phyloP scores from a whole-genome alignment of 1,139 yeast genomes.

The Saccharomyces hybrid region DNA sequence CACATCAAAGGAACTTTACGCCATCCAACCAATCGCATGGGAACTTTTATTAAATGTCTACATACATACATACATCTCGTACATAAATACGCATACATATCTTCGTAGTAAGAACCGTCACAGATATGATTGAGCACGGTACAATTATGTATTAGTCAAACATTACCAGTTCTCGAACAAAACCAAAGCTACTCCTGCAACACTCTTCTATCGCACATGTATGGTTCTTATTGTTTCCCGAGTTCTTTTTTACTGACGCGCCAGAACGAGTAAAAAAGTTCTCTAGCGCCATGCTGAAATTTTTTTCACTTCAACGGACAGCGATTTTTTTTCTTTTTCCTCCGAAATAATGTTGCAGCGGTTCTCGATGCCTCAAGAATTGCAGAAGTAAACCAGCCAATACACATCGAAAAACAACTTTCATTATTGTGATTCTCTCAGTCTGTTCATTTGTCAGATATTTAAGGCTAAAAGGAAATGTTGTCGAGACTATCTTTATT shows the following conservation, averaged over 20 bases:
- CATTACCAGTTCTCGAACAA: not conserved
- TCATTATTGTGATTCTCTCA: not conserved
- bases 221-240: not conserved
- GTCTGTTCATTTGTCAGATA: not conserved
- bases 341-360: not conserved
- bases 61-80: not conserved
- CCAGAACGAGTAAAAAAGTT: not conserved
- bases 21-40: not conserved
- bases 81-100: not conserved
- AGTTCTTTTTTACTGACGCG: not conserved
- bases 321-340: not conserved
- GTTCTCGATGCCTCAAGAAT: not conserved
- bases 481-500: conserved; percentile 6
- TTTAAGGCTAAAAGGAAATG: not conserved
- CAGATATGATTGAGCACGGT: not conserved
- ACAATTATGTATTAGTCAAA: not conserved
- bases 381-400: not conserved
- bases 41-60: not conserved
- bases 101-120: not conserved
- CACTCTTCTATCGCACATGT: not conserved
- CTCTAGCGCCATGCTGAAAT: not conserved
- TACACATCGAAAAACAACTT: not conserved
- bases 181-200: not conserved
- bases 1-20: not conserved
- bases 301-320: not conserved